Conservation (phyloP, 2,329 filamentous ascomycete genomes). For the Penicillium psychrosexuale region DNA sequence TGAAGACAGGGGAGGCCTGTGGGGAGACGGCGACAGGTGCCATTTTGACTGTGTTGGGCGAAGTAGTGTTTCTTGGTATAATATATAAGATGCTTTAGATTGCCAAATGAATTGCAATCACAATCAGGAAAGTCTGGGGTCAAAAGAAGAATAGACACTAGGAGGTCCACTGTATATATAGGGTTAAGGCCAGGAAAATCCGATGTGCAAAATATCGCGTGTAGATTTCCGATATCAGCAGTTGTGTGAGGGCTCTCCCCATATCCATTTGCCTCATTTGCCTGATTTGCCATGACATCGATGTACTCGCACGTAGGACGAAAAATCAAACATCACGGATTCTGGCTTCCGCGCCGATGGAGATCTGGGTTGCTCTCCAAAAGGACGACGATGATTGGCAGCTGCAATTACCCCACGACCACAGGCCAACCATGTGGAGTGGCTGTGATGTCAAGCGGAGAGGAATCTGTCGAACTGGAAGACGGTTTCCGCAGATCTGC, state of each 20-base stretch:
- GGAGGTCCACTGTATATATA: slow-evolving; percentile 17
- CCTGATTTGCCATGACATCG: slow-evolving; percentile 18
- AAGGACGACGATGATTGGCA: slow-evolving; percentile 11
- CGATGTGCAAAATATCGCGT: slow-evolving; percentile 12
- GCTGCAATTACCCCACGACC: background rate
- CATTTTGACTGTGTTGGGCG: slow-evolving; percentile 22
- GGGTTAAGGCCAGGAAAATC: background rate
- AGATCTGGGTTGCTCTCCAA: slow-evolving; percentile 1
- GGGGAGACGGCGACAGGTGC: slow-evolving; percentile 31
- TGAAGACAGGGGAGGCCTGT: slow-evolving; percentile 25
- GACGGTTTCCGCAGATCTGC: slow-evolving; percentile 8
- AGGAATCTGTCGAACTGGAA: background rate
- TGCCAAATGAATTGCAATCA: background rate
- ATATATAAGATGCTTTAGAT: background rate
- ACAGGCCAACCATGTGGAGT: slow-evolving; percentile 6
- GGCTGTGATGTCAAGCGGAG: slow-evolving; percentile 10
- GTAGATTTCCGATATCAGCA: slow-evolving; percentile 18
- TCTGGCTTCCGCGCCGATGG: slow-evolving; percentile 30
- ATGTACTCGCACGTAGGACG: background rate
- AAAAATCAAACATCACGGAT: slow-evolving; percentile 28
- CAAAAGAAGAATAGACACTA: background rate
- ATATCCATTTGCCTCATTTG: slow-evolving; percentile 17
- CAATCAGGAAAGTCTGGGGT: background rate
- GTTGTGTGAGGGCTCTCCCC: slow-evolving; percentile 2
- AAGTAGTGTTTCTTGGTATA: background rate